phyloP scores from a whole-genome alignment of 352 stramenopile genomes.

The Thalassiosira livingstoniorum region DNA sequence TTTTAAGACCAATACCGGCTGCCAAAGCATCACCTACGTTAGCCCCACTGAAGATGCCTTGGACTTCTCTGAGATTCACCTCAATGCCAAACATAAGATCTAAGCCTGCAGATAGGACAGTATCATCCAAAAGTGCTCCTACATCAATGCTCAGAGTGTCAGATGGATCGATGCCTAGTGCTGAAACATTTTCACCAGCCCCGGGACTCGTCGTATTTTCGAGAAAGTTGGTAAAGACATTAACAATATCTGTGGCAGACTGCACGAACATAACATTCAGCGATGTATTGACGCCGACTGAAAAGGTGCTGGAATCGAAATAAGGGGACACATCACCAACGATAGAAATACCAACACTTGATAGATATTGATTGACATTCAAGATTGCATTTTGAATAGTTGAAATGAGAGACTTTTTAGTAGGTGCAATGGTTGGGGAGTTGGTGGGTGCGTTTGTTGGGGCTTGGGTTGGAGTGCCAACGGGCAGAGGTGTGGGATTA shows the following conservation, averaged over 20 bases:
- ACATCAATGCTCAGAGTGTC: conserved; percentile 6
- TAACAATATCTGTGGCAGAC: conserved; percentile 6
- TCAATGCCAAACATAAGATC: conserved; percentile 11
- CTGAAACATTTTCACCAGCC: conserved; percentile 4
- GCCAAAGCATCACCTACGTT: conserved; percentile 14
- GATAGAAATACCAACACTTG: conserved; percentile 1
- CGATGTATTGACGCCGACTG: neutral
- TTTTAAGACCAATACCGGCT: conserved; percentile 18
- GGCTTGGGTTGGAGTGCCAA: neutral
- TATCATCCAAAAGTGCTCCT: conserved; percentile 23
- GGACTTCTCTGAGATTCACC: conserved; percentile 5
- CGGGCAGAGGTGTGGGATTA: neutral
- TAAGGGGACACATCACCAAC: neutral
- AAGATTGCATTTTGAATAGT: neutral
- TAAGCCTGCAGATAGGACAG: conserved; percentile 20
- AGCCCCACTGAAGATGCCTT: conserved; percentile 6
- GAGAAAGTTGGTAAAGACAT: neutral
- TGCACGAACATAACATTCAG: neutral
- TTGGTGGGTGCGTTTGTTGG: neutral
- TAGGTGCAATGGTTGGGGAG: neutral
- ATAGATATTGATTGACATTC: neutral
- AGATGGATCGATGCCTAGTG: conserved; percentile 1
- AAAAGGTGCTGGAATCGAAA: conserved; percentile 10
- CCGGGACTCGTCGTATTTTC: neutral
- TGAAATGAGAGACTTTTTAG: neutral